Base-by-base conservation (phyloP, 257 asterid genomes). In the Petrea volubilis region DNA sequence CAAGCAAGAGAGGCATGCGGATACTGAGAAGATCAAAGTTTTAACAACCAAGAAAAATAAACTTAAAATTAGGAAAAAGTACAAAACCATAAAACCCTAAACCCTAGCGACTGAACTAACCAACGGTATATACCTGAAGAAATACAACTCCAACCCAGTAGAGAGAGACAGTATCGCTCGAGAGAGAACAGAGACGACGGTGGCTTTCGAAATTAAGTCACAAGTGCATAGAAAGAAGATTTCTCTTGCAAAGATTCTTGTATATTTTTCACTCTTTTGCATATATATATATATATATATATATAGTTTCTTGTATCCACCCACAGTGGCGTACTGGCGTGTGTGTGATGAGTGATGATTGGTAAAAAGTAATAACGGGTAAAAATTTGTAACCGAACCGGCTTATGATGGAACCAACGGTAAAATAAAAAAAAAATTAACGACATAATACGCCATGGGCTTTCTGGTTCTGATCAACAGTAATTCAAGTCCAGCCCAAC, bases 11-110 rank as follows among this genome's bases (percentile, higher is more conserved):
- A 55, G 25, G 31, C 24, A 31, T 4, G 52, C 13, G 40, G 17
- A n/a, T 18, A 18, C 3, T 18, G 10, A 36, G 18, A 36, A 28
- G 23, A 64, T 12, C 29, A 68, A 36, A 36, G 43, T 34, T 55
- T 34, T 51, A 46, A 4, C 34, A 51, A 2, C 56, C 17, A 47
- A 33, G 14, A 10, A 11, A 57, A 13, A 43, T 20, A 65, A 34
- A 56, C 15, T 31, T 49, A 2, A 51, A 74, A 50, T 15, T 31
- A 33, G 41, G 9, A 21, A 24, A 43, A 67, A n/a, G n/a, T n/a
- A n/a, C n/a, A n/a, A n/a, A n/a, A 49, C 65, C 64, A 15, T 70
- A 86, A 80, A 84, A 82, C 90, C 87, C 87, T 79, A 80, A 87
- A 84, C 90, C 90, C 90, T 82, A 67, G 72, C 49, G 13, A 52